Base-by-base conservation (phyloP, 768 basidiomycete genomes). In the Leccinum imitatum region DNA sequence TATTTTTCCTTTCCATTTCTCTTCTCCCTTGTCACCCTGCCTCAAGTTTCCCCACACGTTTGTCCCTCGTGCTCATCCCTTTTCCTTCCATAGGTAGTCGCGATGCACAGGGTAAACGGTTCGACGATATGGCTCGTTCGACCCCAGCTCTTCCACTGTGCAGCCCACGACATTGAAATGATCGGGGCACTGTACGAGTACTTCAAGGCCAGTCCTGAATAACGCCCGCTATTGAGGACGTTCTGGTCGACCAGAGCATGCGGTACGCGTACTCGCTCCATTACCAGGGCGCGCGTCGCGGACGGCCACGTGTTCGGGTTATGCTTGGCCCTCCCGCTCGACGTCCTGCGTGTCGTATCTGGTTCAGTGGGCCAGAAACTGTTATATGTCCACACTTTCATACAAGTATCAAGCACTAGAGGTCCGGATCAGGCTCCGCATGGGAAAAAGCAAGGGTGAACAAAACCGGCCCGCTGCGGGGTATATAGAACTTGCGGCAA, bases 81-180 rank as follows among this genome's bases (percentile, higher is more conserved):
- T 35, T 5, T 8, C 15, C 27, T 37, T 6, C 14, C 71, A 6
- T 65, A 66, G 55, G 74, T 77, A 1, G 73, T 75, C 33, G 69
- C 67, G 21, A 75, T 77, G 74, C 76, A 78, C 68, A 69, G 71
- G 57, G 54, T 65, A 2, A 61, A 66, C 10, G 69, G 71, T 0
- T 71, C 67, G 27, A 60, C 44, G 1, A 59, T 71, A 33, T 81
- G 79, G 80, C 35, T 76, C 4, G 41, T 23, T 1, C 73, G 79
- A 5, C 48, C 70, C 1, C 66, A 70, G 11, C 71, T 80, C 39
- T 68, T 79, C n/a, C 66, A 69, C 13, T 80, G 79, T 33, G 78
- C 80, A 3, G 75, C 78, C 3, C 73, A 76, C 60, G 80, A 81
- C 65, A 75, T 80, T 52, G 68, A 71, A 31, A 69, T 79, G 58